Percentiles rank a stretch among this genome's conserved stretches.
Evolutionary conservation across 768 basidiomycete genomes (phyloP).

Genomic region (Leucocoprinus leucothites): DNA sequence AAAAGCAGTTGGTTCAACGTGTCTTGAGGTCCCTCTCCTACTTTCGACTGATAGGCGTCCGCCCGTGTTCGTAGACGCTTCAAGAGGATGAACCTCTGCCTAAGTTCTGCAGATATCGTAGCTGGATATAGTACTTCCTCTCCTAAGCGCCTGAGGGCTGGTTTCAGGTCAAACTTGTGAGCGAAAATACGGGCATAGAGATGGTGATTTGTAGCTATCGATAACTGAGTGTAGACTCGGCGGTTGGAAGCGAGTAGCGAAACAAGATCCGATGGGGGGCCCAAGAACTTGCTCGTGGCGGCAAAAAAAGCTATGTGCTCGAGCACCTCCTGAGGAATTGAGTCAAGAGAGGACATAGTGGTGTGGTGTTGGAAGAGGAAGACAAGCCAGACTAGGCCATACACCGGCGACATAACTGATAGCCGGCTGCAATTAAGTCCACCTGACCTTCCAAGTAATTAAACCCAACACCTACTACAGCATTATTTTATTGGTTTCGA

Average conservation of each 20-base stretch:
- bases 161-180: slow-evolving; percentile 60
- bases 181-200: slow-evolving; percentile 72
- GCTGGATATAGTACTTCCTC: slow-evolving; percentile 33
- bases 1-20: slow-evolving; percentile 51
- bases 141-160: slow-evolving; percentile 49
- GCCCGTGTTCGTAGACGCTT: slow-evolving; percentile 49
- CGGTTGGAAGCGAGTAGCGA: slow-evolving; percentile 53
- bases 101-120: slow-evolving; percentile 60
- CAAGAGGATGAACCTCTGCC: slow-evolving; percentile 55
- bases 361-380: slow-evolving; percentile 12
- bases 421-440: neutral
- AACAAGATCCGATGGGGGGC: slow-evolving; percentile 59
- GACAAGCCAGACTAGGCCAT: neutral
- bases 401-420: slow-evolving; percentile 5
- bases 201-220: slow-evolving; percentile 52
- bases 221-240: slow-evolving; percentile 45
- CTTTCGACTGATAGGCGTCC: slow-evolving; percentile 25
- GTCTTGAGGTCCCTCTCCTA: neutral
- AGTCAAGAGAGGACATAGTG: slow-evolving; percentile 36
- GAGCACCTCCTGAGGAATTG: slow-evolving; percentile 73
- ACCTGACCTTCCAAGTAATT: too few relatives aligned
- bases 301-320: slow-evolving; percentile 74
- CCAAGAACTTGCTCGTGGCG: slow-evolving; percentile 47
- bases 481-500: too few relatives aligned
- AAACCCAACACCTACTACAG: too few relatives aligned